Base-by-base conservation (phyloP, 2,329 filamentous ascomycete genomes). In the Apiospora pterosperma region DNA sequence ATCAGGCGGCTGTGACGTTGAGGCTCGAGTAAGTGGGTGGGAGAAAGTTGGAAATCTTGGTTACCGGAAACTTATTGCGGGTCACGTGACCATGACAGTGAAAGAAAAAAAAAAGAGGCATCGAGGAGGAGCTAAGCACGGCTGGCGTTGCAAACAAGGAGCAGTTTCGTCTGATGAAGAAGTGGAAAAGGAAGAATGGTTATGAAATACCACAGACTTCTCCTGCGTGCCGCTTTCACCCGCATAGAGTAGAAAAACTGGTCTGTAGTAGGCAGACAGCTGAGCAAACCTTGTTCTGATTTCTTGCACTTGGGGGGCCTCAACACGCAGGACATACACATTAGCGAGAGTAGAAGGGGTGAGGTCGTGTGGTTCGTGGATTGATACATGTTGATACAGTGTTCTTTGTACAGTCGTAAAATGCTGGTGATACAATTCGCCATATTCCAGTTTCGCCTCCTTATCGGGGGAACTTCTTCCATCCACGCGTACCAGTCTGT, bases 391-490 rank as follows among this genome's bases (percentile, higher is more conserved):
- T 64, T 72, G 63, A 72, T 71, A 73, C 69, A 74, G 25, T 67
- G 48, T 60, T 64, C 64, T 71, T 74, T 68, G 67, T 74, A 74
- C 73, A 74, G 41, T 64, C 67, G 63, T 63, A 34, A 55, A 28
- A 55, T 55, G 48, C 28, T n/a, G 48, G 48, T 21, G 28, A 34
- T 55, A n/a, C 19, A 34, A n/a, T 34, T 55, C 48, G 11, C 48
- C 28, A 34, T 55, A 55, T 55, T 55, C 16, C 28, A 14, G 19
- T n/a, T n/a, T 55, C 7, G 48, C 28, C 28, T 25, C 69, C 72
- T 80, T 80, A 86, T 82, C 83, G 85, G 67, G 86, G 86, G 74
- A 81, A 88, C 73, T 81, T 87, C 69, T 76, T 82, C 85, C 85
- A 88, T 73, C 81, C 84, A 71, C 76, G 76, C 76, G 81, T 85